Evolutionary conservation across 1,284 basidiomycete species (phyloP).

Genomic region (Cutaneotrichosporon sp.): DNA sequence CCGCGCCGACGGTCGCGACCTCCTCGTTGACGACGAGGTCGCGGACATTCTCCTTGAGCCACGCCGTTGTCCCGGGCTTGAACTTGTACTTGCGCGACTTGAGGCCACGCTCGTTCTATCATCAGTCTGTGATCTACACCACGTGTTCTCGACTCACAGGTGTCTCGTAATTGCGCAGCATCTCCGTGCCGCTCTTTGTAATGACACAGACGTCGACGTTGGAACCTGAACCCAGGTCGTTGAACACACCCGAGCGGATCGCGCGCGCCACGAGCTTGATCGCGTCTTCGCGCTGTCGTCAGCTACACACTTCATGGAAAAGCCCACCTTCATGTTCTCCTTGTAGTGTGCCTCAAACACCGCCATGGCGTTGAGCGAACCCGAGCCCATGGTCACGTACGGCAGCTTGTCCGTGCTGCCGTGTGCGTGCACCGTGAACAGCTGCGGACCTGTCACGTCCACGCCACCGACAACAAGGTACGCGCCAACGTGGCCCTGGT

Average conservation of each 20-base stretch:
- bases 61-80: conserved; percentile 78
- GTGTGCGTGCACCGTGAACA: conserved; percentile 95
- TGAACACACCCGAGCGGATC: conserved; percentile 95
- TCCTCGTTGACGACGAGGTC: conserved; percentile 67
- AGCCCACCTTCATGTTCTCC: conserved; percentile 68
- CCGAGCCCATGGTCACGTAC: conserved; percentile 98
- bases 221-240: conserved; percentile 95
- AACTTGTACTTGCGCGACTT: conserved; percentile 84
- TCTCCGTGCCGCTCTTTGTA: conserved; percentile 73
- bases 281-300: conserved; percentile 66
- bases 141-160: too few species aligned
- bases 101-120: conserved; percentile 62
- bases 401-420: conserved; percentile 98
- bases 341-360: conserved; percentile 89
- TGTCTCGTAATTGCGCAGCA: conserved; percentile 82
- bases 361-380: conserved; percentile 94
- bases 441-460: conserved; percentile 84
- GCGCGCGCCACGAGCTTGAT: conserved; percentile 79
- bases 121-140: background rate
- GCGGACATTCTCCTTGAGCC: conserved; percentile 72
- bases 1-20: conserved; percentile 47
- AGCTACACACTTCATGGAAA: background rate
- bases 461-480: conserved; percentile 97
- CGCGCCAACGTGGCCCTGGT: conserved; percentile 92
- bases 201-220: conserved; percentile 98